Percentiles rank a stretch among this genome's conserved stretches.
These are phyloP conservation scores for Carnegiea gigantea DNA, from an alignment of 179 eudicot species.

Conservation along the genomic window DNA sequence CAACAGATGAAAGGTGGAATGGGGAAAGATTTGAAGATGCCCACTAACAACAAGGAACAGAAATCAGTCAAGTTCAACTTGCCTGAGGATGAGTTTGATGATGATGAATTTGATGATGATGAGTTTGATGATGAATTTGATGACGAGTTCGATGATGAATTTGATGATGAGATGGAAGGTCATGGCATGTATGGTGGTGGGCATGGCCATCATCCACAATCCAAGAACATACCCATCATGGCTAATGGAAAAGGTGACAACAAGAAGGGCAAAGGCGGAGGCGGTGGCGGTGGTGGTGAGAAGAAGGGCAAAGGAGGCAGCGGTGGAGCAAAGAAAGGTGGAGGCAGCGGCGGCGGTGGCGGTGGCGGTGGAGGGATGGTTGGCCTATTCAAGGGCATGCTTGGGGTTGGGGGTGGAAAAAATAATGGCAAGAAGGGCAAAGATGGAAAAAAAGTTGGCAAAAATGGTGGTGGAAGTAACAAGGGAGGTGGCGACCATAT, in stretches of 20 bases:
- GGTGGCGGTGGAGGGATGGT: conserved; percentile 41
- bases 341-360: conserved; percentile 28
- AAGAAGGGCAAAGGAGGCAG: conserved; percentile 34
- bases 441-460: conserved; percentile 31
- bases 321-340: conserved; percentile 18
- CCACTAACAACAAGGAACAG: conserved; percentile 32
- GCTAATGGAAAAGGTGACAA: conserved; percentile 35
- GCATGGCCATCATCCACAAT: conserved; percentile 27
- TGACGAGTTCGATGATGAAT: conserved; percentile 20
- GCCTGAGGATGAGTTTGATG: conserved; percentile 36
- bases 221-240: conserved; percentile 24
- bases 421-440: conserved; percentile 35
- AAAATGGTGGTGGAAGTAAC: conserved; percentile 30
- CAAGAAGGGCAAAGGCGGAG: conserved; percentile 25
- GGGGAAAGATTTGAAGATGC: conserved; percentile 36
- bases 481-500: conserved; percentile 1
- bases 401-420: conserved; percentile 24
- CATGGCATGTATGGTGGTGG: conserved; percentile 34
- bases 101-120: conserved; percentile 29
- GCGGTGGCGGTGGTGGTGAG: conserved; percentile 21
- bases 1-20: conserved; percentile 42
- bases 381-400: conserved; percentile 42
- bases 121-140: conserved; percentile 34
- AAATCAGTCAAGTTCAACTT: conserved; percentile 56
- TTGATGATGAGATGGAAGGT: conserved; percentile 7